phyloP scores from a whole-genome alignment of 208 protist species.

The Acanthamoeba culbertsoni region DNA sequence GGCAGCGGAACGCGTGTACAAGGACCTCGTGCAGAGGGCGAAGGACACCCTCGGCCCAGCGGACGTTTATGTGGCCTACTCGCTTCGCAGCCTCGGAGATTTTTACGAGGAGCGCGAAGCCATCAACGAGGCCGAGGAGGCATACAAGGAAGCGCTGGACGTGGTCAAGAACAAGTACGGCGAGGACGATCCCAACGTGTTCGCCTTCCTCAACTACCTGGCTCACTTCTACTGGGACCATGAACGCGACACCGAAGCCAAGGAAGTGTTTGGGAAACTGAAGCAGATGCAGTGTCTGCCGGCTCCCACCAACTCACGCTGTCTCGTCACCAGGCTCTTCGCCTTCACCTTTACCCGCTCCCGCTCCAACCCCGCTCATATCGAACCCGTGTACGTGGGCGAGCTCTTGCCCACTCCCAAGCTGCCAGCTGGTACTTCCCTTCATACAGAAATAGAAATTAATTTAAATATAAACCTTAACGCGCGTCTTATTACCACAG shows the following conservation, averaged over 20 bases:
- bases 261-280: not conserved
- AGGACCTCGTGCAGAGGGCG: not conserved
- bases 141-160: not conserved
- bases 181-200: not conserved
- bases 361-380: not conserved
- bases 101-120: not conserved
- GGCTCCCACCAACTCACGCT: not conserved
- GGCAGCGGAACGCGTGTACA: not conserved
- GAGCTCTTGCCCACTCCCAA: slow-evolving; percentile 11
- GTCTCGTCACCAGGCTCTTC: not conserved
- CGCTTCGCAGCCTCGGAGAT: not conserved
- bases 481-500: too few species aligned
- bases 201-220: not conserved
- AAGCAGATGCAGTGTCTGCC: not conserved
- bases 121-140: not conserved
- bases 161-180: not conserved
- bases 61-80: not conserved
- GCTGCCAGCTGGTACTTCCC: not conserved
- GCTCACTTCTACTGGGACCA: slow-evolving; percentile 53
- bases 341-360: slow-evolving; percentile 36
- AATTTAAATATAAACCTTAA: too few species aligned
- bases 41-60: not conserved
- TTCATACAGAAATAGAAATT: too few species aligned
- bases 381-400: slow-evolving; percentile 38
- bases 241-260: not conserved